Base-by-base conservation (phyloP, 768 basidiomycete genomes). In the Mycena albidolilacea region DNA sequence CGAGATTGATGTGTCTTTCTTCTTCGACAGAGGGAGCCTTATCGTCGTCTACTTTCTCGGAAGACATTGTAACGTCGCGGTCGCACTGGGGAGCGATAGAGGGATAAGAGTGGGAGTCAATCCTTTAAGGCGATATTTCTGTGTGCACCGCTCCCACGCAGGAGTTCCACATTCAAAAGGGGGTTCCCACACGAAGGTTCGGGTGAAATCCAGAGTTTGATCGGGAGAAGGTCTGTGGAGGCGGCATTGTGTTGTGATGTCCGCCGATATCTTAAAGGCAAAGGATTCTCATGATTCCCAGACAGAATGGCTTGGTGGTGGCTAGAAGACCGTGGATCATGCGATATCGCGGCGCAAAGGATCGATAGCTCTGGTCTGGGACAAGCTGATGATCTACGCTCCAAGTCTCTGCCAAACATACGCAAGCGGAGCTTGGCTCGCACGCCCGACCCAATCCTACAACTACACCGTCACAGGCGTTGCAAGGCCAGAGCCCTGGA, bases 41-140 rank as follows among this genome's bases (percentile, higher is more conserved):
- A 23, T 54, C 52, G 5, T 54, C 21, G 23, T 54, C 52, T 54
- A 54, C 52, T 54, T 54, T 54, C 23, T 54, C 52, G n/a, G 52
- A 54, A 30, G 52, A 54, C 52, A 54, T 54, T 54, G 23, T 10
- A 54, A 30, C 7, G n/a, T 30, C 52, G 52, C 52, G 23, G 52
- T 54, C 52, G 52, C 50, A 21, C 41, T 10, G 41, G 50, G 50
- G n/a, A 21, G 50, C 52, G 52, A 54, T 54, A 12, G 8, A 14
- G 21, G 5, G 14, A 54, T 23, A 3, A 30, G 52, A 54, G 21
- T 54, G 10, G 52, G 52, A 21, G 48, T 5, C 7, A 9, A 11
- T 10, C 21, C 52, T 54, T 54, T 54, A 54, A 54, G 52, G 17
- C 7, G n/a, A 23, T 21, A 30, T 12, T 21, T 30, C 17, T 23